Evolutionary conservation across 768 basidiomycete genomes (phyloP).

Genomic region (Lactarius evosmus): DNA sequence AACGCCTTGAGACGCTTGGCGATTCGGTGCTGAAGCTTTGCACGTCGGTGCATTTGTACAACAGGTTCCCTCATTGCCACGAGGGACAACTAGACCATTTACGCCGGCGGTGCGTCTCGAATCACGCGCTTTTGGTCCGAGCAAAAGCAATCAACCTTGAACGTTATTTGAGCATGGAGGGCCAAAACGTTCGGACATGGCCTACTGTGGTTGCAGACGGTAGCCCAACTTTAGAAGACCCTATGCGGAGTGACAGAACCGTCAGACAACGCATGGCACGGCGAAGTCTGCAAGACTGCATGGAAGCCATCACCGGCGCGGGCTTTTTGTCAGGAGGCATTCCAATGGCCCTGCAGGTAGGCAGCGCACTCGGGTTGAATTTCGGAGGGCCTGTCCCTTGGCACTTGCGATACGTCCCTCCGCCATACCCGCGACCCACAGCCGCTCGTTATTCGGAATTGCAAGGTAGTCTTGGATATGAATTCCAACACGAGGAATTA

Average conservation of each 20-base stretch:
- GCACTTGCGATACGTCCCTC: constrained; percentile 51
- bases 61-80: constrained; percentile 70
- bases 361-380: constrained; percentile 60
- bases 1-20: constrained; percentile 83
- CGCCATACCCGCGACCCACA: constrained; percentile 35
- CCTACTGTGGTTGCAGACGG: constrained; percentile 44
- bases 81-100: constrained; percentile 78
- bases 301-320: constrained; percentile 83
- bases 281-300: constrained; percentile 79
- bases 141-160: constrained; percentile 65
- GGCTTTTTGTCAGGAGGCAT: constrained; percentile 73
- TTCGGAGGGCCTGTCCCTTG: constrained; percentile 74
- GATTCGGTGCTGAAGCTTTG: constrained; percentile 79
- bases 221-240: constrained; percentile 35
- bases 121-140: constrained; percentile 63
- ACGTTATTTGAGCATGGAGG: constrained; percentile 59
- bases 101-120: constrained; percentile 63
- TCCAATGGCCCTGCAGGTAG: constrained; percentile 59
- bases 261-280: constrained; percentile 55
- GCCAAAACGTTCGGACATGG: constrained; percentile 54
- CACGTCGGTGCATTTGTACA: constrained; percentile 72
- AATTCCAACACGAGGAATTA: constrained; percentile 58
- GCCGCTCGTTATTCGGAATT: constrained; percentile 51
- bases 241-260: constrained; percentile 30
- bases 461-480: constrained; percentile 66